Conservation (phyloP, 805 yeast species). For the Lachancea mirantina region DNA sequence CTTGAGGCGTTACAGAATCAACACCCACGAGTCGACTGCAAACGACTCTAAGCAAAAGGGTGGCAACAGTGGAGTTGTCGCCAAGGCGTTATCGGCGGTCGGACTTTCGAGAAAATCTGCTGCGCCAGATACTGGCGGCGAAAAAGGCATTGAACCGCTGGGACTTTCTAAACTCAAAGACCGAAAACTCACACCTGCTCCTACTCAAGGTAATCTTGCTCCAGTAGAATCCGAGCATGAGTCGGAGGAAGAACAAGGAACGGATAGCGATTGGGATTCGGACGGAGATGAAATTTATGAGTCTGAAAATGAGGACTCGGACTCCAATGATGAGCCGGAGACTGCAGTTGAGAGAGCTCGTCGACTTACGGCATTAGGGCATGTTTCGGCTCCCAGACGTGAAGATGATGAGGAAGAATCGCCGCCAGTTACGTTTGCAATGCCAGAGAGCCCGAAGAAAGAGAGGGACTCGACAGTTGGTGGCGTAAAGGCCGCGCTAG, state of each 20-base stretch:
- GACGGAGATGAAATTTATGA: conserved; percentile 17
- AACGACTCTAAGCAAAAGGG: conserved; percentile 8
- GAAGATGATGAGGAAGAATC: conserved; percentile 45
- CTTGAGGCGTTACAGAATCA: conserved; percentile 71
- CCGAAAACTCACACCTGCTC: conserved; percentile 10
- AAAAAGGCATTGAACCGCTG: neutral
- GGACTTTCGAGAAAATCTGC: conserved; percentile 37
- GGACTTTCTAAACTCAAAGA: conserved; percentile 2
- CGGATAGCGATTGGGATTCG: conserved; percentile 12
- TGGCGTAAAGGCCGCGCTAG: conserved; percentile 5
- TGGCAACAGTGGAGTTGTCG: conserved; percentile 36
- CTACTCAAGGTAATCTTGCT: conserved; percentile 3
- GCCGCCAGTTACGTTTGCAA: conserved; percentile 1
- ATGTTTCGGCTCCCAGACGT: conserved; percentile 33
- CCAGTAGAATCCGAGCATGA: conserved; percentile 4
- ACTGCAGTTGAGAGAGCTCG: conserved; percentile 62
- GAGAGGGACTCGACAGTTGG: neutral
- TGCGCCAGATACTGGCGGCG: neutral
- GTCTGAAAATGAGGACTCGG: conserved; percentile 25
- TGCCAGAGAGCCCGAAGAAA: neutral
- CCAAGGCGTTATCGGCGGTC: conserved; percentile 47
- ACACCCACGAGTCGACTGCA: conserved; percentile 38
- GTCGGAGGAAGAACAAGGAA: conserved; percentile 9
- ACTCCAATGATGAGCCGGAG: conserved; percentile 34
- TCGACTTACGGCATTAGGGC: conserved; percentile 53